Evolutionary conservation across 768 basidiomycete species (phyloP), one percentile per base, ranked within the genome.

Genomic region (Lyophyllum semitale): DNA sequence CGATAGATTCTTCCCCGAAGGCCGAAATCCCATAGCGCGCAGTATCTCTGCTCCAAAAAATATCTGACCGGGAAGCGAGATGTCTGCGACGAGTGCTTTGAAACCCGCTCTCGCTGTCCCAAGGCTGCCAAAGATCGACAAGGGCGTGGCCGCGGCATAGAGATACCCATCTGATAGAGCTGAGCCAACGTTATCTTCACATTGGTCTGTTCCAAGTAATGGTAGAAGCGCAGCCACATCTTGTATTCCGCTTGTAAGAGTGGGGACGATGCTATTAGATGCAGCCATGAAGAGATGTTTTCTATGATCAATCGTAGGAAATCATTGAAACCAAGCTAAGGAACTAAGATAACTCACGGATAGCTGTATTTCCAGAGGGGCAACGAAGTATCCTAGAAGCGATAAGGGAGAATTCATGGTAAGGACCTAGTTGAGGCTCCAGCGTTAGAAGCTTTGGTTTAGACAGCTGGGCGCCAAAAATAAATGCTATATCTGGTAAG

Each of bases 71-170:
- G 35, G 55, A 22, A 54, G 29, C 7, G 59, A 58, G 42, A 58
- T 42, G 40, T 55, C 51, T 4, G 62, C 53, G 8, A 59, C 17
- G 13, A 63, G 44, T 9, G 57, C 51, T 29, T 62, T 60, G 38
- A 62, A 48, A 1, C 59, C 60, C 2, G 64, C 62, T 20, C 55
- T 58, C 6, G 52, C 62, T 9, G 64, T 49, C 2, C 66, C 66
- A 18, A 66, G 62, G 30, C 48, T 61, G n/a, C 66, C 66, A 43
- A 67, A 67, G 22, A 67, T 25, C 8, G 66, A 67, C 59, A 67
- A 55, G 9, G 62, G 66, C 1, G 64, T 54, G 0, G 64, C 66
- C 0, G 64, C 66, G 1, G 64, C 62, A 30, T 67, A 67, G 5
- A 67, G 59, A 33, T 55, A 64, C 0, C 66, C 66, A 1, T 47